Conservation (phyloP, 2,329 filamentous ascomycete species). For the Penicillium sclerotiorum region DNA sequence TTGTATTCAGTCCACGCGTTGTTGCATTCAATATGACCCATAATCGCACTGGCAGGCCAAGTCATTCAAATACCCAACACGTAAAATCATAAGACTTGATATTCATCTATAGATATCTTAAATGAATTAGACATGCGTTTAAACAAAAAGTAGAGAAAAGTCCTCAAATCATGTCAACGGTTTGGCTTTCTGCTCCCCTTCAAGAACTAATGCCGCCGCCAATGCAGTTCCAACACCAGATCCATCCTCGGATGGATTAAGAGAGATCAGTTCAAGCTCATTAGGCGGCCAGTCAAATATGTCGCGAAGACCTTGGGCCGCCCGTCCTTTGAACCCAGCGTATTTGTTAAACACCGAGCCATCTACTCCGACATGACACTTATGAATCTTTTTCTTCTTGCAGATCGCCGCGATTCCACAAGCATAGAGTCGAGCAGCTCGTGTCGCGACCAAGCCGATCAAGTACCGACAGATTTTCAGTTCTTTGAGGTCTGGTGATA, state of each 20-base stretch:
- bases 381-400: slow-evolving; percentile 84
- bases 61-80: too few species aligned
- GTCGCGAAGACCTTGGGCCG: slow-evolving; percentile 57
- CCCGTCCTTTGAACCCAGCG: slow-evolving; percentile 39
- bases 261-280: slow-evolving; percentile 71
- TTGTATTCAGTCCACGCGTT: too few species aligned
- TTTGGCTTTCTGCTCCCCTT: not conserved
- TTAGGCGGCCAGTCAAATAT: slow-evolving; percentile 59
- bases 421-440: slow-evolving; percentile 85
- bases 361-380: slow-evolving; percentile 90
- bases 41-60: too few species aligned
- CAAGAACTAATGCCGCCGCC: slow-evolving; percentile 67
- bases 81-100: too few species aligned
- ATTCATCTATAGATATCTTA: too few species aligned
- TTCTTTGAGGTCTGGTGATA: slow-evolving; percentile 73
- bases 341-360: slow-evolving; percentile 88
- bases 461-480: slow-evolving; percentile 83
- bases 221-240: slow-evolving; percentile 84
- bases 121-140: too few species aligned
- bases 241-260: slow-evolving; percentile 84
- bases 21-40: too few species aligned
- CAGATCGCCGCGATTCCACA: slow-evolving; percentile 96
- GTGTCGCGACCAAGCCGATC: slow-evolving; percentile 90
- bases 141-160: too few species aligned
- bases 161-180: too few species aligned